Percentiles rank a stretch among this genome's conserved stretches.
Evolutionary conservation across 2,329 filamentous ascomycete genomes (phyloP).

Genomic region (Fusarium pininemorale): DNA sequence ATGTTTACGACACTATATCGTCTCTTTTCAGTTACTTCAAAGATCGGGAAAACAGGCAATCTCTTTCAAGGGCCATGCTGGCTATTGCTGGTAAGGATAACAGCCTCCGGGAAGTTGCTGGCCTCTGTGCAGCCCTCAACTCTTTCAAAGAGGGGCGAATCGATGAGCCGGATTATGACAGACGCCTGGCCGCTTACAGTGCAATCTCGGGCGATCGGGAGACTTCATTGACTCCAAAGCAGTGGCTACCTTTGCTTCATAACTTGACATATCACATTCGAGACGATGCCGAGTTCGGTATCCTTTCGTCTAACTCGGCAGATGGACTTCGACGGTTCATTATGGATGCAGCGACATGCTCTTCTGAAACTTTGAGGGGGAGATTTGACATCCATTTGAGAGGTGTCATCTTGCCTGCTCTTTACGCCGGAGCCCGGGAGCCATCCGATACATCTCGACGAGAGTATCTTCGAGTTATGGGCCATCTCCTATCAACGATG

Average conservation of each 20-base stretch:
- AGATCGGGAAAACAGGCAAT: constrained; percentile 78
- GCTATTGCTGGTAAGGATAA: constrained; percentile 74
- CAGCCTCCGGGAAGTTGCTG: constrained; percentile 69
- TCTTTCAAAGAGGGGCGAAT: constrained; percentile 76
- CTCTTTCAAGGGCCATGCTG: constrained; percentile 76
- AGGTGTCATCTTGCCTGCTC: constrained; percentile 74
- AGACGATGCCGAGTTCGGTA: constrained; percentile 87
- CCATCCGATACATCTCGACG: constrained; percentile 83
- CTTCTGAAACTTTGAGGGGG: constrained; percentile 46
- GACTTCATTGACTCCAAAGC: constrained; percentile 67
- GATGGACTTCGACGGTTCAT: constrained; percentile 83
- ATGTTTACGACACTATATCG: constrained; percentile 78
- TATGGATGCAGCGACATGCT: constrained; percentile 63
- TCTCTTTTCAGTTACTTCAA: constrained; percentile 91
- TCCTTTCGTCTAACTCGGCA: constrained; percentile 81
- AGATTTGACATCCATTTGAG: constrained; percentile 68
- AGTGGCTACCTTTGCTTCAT: constrained; percentile 89
- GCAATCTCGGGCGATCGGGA: constrained; percentile 72
- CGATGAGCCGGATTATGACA: constrained; percentile 89
- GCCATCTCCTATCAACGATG: constrained; percentile 77
- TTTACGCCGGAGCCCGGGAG: constrained; percentile 80
- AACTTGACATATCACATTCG: constrained; percentile 90
- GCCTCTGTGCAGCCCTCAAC: constrained; percentile 82
- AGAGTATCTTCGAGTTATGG: constrained; percentile 83
- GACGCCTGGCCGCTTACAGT: constrained; percentile 79